phyloP scores from a whole-genome alignment of 176 grass and related monocot species.

The Zoysia pacifica region DNA sequence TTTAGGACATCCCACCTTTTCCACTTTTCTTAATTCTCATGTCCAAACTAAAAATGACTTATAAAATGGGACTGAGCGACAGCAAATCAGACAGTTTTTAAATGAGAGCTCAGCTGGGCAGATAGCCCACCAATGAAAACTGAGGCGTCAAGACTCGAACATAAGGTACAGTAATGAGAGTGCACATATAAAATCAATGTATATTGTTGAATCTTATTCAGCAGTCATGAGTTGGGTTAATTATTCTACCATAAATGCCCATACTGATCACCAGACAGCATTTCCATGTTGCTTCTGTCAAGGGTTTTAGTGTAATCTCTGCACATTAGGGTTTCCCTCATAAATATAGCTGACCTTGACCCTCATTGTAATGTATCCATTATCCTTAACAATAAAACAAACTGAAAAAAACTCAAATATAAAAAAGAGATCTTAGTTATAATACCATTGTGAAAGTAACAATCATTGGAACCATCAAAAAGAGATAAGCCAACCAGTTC shows the following conservation, averaged over 20 bases:
- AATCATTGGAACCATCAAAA: constrained; percentile 96
- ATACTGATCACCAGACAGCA: not conserved
- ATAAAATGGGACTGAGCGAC: too few species aligned
- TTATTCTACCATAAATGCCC: not conserved
- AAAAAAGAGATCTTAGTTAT: not conserved
- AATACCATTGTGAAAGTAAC: constrained; percentile 86
- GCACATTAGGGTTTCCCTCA: too few species aligned
- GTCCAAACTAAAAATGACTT: too few species aligned
- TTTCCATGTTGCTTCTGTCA: not conserved
- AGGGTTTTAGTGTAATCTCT: too few species aligned
- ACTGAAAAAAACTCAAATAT: not conserved
- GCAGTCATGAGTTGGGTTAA: not conserved
- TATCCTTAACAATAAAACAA: constrained; percentile 11
- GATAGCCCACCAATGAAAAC: not conserved
- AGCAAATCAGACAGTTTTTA: not conserved
- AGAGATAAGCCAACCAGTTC: constrained; percentile 87
- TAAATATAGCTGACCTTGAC: too few species aligned
- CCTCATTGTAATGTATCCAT: too few species aligned
- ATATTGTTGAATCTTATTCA: not conserved
- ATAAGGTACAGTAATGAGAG: not conserved
- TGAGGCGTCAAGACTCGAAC: not conserved
- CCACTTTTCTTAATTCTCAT: too few species aligned
- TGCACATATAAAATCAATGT: not conserved
- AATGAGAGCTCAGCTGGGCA: not conserved
- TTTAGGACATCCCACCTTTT: too few species aligned